These are phyloP conservation scores for Saksenaea oblongispora DNA, from an alignment of 371 early-diverging fungal genomes.

Conservation along the genomic window DNA sequence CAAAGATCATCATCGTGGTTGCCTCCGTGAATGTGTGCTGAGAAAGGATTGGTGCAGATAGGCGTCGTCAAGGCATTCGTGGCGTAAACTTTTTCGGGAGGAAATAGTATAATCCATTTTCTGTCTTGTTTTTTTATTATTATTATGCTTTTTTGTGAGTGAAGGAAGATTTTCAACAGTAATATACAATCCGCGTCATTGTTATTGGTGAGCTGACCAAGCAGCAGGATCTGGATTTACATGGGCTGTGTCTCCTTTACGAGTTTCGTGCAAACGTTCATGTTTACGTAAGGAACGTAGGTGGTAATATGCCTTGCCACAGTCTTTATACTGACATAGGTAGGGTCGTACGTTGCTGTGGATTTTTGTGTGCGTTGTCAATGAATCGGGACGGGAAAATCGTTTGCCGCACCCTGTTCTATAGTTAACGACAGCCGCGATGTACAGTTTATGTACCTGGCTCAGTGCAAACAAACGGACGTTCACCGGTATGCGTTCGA, in stretches of 20 bases:
- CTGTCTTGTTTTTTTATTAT: too few relatives aligned
- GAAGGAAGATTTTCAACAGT: neutral
- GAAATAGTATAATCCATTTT: too few relatives aligned
- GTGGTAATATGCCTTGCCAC: slow-evolving; percentile 28
- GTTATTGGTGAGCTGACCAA: slow-evolving; percentile 1
- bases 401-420: slow-evolving; percentile 71
- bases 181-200: neutral
- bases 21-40: too few relatives aligned
- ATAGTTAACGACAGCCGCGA: too few relatives aligned
- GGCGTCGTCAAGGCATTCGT: too few relatives aligned
- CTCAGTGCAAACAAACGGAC: slow-evolving; percentile 59
- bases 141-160: neutral
- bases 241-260: neutral
- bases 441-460: slow-evolving; percentile 15
- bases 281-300: slow-evolving; percentile 27
- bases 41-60: too few relatives aligned
- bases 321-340: slow-evolving; percentile 15
- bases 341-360: slow-evolving; percentile 78
- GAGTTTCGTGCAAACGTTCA: slow-evolving; percentile 15
- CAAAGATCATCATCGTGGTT: too few relatives aligned
- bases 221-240: neutral
- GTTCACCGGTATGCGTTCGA: slow-evolving; percentile 86
- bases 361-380: slow-evolving; percentile 87
- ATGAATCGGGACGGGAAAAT: slow-evolving; percentile 87
- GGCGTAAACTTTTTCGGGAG: too few relatives aligned